Evolutionary conservation across 805 yeast genomes (phyloP).

Genomic region (Pichia scutulata): DNA sequence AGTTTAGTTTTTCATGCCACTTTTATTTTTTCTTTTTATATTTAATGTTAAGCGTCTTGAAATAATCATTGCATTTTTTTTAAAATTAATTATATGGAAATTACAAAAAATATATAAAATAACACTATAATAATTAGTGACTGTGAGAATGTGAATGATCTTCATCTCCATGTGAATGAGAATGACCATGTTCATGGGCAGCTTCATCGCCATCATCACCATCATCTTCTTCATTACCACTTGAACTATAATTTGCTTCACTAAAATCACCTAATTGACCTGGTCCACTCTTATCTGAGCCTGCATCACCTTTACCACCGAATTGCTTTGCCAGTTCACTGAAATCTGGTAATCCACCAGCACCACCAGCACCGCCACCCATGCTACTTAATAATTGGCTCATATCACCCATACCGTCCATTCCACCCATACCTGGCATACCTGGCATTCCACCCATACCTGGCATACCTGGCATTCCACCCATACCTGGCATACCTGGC

Average conservation of each 20-base stretch:
- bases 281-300: conserved; percentile 28
- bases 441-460: not conserved
- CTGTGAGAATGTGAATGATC: not conserved
- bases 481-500: conserved; percentile 9
- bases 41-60: no score
- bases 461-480: conserved; percentile 1
- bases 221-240: conserved; percentile 24
- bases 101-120: not conserved
- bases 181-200: not conserved
- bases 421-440: not conserved
- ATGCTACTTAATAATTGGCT: not conserved
- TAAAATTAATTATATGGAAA: no score
- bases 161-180: not conserved
- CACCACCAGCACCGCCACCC: not conserved
- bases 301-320: conserved; percentile 47
- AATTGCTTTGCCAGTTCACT: conserved; percentile 25
- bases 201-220: conserved; percentile 12
- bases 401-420: not conserved
- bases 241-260: conserved; percentile 22
- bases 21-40: no score
- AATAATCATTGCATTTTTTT: no score
- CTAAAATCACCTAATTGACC: conserved; percentile 15
- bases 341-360: conserved; percentile 12
- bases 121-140: not conserved
- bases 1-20: not conserved